Evolutionary conservation across 805 yeast species (phyloP).

Genomic region (Groenewaldozyma tartarivorans): DNA sequence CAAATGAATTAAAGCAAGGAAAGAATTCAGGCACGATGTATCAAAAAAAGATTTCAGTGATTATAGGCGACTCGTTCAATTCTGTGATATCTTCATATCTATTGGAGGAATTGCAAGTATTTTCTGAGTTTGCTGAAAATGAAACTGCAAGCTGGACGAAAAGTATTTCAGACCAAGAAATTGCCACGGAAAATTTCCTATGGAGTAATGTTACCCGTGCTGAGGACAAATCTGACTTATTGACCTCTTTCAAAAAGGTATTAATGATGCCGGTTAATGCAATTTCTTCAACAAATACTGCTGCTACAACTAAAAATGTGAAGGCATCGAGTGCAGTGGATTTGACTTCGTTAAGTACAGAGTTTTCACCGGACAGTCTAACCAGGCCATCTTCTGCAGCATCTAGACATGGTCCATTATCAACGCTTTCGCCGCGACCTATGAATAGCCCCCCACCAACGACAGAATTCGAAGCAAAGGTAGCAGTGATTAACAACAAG

Average conservation of each 20-base stretch:
- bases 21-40: slow-evolving; percentile 33
- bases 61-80: slow-evolving; percentile 20
- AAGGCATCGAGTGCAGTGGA: not conserved
- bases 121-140: slow-evolving; percentile 18
- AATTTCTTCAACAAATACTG: slow-evolving; percentile 6
- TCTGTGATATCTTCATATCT: slow-evolving; percentile 23
- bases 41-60: slow-evolving; percentile 14
- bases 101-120: slow-evolving; percentile 23
- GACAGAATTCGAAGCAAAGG: slow-evolving; percentile 69
- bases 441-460: slow-evolving; percentile 26
- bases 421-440: slow-evolving; percentile 6
- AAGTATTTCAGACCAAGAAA: slow-evolving; percentile 34
- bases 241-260: slow-evolving; percentile 42
- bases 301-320: slow-evolving; percentile 3
- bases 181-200: slow-evolving; percentile 38
- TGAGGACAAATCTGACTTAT: slow-evolving; percentile 42
- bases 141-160: slow-evolving; percentile 26
- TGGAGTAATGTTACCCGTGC: slow-evolving; percentile 37
- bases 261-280: slow-evolving; percentile 29
- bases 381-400: slow-evolving; percentile 1
- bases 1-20: slow-evolving; percentile 10
- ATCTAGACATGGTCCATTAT: slow-evolving; percentile 14
- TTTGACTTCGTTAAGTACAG: slow-evolving; percentile 3
- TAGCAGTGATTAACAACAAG: slow-evolving; percentile 66
- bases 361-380: not conserved